These are phyloP conservation scores for Phytophthora capsici DNA, from an alignment of 352 stramenopile genomes.

Conservation along the genomic window DNA sequence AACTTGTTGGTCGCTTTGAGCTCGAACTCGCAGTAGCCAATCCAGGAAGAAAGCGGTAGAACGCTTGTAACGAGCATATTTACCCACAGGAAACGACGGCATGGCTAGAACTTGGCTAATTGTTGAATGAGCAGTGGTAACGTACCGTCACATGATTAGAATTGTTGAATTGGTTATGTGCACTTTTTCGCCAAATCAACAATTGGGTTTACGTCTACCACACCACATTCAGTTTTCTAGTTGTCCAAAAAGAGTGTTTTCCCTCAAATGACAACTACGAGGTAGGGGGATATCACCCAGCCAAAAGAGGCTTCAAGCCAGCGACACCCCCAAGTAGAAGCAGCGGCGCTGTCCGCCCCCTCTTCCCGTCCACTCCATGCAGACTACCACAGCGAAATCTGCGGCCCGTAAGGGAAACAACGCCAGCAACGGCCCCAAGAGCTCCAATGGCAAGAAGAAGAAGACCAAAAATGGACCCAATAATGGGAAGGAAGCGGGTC, in stretches of 20 bases:
- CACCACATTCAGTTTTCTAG: conserved; percentile 1
- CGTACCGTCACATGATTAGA: too few species aligned
- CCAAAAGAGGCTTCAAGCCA: conserved; percentile 36
- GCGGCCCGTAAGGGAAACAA: conserved; percentile 33
- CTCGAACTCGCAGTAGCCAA: conserved; percentile 6
- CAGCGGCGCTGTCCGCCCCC: conserved; percentile 1
- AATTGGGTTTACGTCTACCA: too few species aligned
- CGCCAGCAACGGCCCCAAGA: conserved; percentile 30
- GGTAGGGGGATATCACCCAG: conserved; percentile 23
- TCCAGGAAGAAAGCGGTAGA: conserved; percentile 8
- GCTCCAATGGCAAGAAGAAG: conserved; percentile 46
- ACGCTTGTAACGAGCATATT: conserved; percentile 17
- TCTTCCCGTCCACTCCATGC: conserved; percentile 29
- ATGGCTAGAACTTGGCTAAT: neutral
- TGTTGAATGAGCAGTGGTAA: conserved; percentile 1
- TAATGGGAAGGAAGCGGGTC: conserved; percentile 19
- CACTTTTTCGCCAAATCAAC: too few species aligned
- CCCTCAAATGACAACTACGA: conserved; percentile 19
- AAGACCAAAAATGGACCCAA: conserved; percentile 35
- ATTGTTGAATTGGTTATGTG: too few species aligned
- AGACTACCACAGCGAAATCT: conserved; percentile 26
- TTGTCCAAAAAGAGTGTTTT: neutral
- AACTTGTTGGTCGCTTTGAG: neutral
- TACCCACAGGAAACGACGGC: conserved; percentile 6
- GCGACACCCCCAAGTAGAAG: neutral